phyloP scores from a whole-genome alignment of 305 asterid genomes.

The Fraxinus velutina region DNA sequence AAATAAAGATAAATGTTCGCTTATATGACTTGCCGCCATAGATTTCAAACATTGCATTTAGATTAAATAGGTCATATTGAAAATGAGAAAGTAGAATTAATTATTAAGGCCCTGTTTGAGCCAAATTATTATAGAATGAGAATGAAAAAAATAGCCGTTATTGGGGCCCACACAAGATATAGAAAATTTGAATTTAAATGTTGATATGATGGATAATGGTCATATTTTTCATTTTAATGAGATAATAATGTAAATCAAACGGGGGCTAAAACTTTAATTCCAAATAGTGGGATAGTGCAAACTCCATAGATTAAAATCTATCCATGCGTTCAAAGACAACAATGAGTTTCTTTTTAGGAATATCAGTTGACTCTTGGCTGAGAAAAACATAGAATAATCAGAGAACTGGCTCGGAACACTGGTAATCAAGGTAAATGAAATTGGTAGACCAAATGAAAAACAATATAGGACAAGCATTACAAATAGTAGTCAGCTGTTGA shows the following conservation, averaged over 20 bases:
- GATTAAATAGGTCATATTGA: not conserved
- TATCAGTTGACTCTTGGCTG: not conserved
- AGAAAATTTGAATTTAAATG: no score
- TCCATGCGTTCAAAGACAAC: not conserved
- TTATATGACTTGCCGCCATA: not conserved
- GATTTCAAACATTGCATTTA: not conserved
- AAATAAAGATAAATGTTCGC: not conserved
- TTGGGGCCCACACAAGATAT: no score
- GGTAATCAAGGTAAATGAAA: not conserved
- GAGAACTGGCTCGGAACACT: not conserved
- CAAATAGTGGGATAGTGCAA: not conserved
- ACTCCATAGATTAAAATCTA: not conserved
- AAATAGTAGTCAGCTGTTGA: not conserved
- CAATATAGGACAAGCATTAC: not conserved
- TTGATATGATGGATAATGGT: no score
- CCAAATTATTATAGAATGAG: no score
- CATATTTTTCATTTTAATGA: no score
- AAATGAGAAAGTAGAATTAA: not conserved
- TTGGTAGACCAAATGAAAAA: constrained; percentile 5
- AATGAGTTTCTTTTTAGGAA: not conserved
- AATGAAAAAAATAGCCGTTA: no score
- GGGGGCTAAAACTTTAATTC: not conserved
- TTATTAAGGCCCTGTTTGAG: not conserved
- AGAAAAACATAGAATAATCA: not conserved
- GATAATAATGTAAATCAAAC: no score